These are phyloP conservation scores for Neoboletus magnificus DNA, from an alignment of 768 basidiomycete genomes.

Conservation along the genomic window DNA sequence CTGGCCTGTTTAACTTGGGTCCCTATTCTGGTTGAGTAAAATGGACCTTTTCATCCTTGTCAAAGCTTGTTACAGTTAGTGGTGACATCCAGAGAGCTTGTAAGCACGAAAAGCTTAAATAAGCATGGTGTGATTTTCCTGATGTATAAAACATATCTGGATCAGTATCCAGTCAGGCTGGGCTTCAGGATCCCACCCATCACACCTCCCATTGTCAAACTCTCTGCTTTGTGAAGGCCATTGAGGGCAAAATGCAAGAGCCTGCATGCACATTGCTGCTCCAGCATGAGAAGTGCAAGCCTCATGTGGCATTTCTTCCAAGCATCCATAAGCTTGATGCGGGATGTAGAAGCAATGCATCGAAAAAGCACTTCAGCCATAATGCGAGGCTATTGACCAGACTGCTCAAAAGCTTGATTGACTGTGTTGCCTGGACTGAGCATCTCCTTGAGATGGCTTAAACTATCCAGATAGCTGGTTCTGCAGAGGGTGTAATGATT, in stretches of 20 bases:
- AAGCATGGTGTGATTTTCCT: too few species aligned
- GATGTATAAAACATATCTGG: constrained; percentile 28
- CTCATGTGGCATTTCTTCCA: constrained; percentile 31
- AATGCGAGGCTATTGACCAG: constrained; percentile 38
- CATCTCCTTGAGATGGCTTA: background rate
- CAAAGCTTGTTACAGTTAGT: too few species aligned
- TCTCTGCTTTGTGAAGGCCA: constrained; percentile 26
- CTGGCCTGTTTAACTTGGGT: too few species aligned
- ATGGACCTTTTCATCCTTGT: too few species aligned
- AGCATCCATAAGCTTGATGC: background rate
- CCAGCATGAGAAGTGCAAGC: constrained; percentile 27
- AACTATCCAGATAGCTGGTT: background rate
- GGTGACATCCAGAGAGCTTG: too few species aligned
- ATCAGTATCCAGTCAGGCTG: constrained; percentile 43
- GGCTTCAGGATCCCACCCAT: constrained; percentile 14
- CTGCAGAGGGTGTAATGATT: background rate
- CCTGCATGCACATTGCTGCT: constrained; percentile 36
- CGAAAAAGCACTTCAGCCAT: constrained; percentile 26
- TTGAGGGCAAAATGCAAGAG: constrained; percentile 21
- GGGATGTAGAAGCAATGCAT: constrained; percentile 24
- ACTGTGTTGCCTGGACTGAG: constrained; percentile 11
- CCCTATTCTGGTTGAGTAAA: too few species aligned
- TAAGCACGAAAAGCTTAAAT: too few species aligned
- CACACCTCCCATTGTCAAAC: constrained; percentile 16
- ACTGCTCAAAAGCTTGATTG: constrained; percentile 14